Percentiles rank a stretch among this genome's conserved stretches.
Conservation (phyloP, 352 stramenopile species). For the Blastocystis sp. region DNA sequence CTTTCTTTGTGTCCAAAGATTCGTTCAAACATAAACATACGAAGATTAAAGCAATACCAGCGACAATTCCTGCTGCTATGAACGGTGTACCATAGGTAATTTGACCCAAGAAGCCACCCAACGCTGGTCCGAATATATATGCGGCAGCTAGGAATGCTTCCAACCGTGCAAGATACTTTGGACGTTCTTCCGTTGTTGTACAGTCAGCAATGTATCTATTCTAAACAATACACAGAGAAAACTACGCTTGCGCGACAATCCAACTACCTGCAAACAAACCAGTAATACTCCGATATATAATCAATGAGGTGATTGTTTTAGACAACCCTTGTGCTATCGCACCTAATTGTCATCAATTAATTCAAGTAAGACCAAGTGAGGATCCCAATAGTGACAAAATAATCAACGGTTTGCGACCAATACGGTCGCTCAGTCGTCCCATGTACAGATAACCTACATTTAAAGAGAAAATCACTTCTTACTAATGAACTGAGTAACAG, state of each 20-base stretch:
- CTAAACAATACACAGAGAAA: neutral
- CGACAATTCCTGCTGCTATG: constrained; percentile 28
- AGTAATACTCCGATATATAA: constrained; percentile 17
- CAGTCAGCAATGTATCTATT: constrained; percentile 60
- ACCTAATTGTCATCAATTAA: constrained; percentile 12
- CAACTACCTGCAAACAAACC: constrained; percentile 35
- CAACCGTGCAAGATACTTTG: constrained; percentile 32
- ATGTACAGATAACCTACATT: constrained; percentile 62
- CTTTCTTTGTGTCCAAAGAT: neutral
- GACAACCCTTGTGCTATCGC: constrained; percentile 27
- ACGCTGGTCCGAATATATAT: constrained; percentile 47
- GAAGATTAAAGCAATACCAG: constrained; percentile 20
- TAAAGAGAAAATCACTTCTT: neutral
- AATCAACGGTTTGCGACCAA: constrained; percentile 24
- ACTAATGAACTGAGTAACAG: constrained; percentile 49
- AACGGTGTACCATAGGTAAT: constrained; percentile 14
- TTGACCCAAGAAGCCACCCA: constrained; percentile 58
- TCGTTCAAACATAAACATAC: constrained; percentile 32
- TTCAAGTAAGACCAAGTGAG: neutral
- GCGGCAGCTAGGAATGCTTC: constrained; percentile 41
- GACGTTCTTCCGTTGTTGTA: constrained; percentile 31
- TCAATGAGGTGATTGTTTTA: constrained; percentile 8
- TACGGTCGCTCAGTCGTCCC: constrained; percentile 28
- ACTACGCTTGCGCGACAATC: constrained; percentile 57
- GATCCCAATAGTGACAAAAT: constrained; percentile 53